phyloP scores from a whole-genome alignment of 768 basidiomycete genomes.

The Candolleomyces eurysporus region DNA sequence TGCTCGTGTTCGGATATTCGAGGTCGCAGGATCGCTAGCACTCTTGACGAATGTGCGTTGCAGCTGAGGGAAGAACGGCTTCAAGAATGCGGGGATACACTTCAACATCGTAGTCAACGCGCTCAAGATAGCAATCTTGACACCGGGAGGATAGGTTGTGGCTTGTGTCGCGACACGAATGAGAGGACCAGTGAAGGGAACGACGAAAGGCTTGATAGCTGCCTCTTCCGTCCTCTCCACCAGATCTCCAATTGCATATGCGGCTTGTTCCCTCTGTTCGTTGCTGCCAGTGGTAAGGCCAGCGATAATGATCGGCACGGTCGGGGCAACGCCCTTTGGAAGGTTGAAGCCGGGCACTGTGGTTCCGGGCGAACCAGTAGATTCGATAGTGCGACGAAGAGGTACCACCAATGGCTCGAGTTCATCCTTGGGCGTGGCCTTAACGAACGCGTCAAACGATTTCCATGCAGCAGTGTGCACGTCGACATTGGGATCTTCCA shows the following conservation, averaged over 20 bases:
- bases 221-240: constrained; percentile 79
- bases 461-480: constrained; percentile 83
- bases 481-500: constrained; percentile 73
- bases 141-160: constrained; percentile 85
- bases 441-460: constrained; percentile 85
- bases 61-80: constrained; percentile 97
- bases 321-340: constrained; percentile 78
- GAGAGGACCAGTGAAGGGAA: constrained; percentile 92
- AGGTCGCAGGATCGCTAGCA: constrained; percentile 73
- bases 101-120: constrained; percentile 85
- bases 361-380: constrained; percentile 72
- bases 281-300: constrained; percentile 94
- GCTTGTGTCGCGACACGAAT: constrained; percentile 93
- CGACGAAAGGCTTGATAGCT: constrained; percentile 93
- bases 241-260: constrained; percentile 94
- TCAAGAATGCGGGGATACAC: constrained; percentile 84
- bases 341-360: constrained; percentile 84
- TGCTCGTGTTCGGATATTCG: constrained; percentile 77
- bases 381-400: constrained; percentile 84
- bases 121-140: constrained; percentile 87
- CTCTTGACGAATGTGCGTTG: constrained; percentile 97
- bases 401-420: constrained; percentile 88
- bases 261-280: constrained; percentile 93
- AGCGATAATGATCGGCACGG: constrained; percentile 85
- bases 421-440: constrained; percentile 89